A percentile compares a stretch with the other conserved stretches of the same genome.
phyloP scores from a whole-genome alignment of 495 filamentous ascomycete species.

The Pyronema domesticum region DNA sequence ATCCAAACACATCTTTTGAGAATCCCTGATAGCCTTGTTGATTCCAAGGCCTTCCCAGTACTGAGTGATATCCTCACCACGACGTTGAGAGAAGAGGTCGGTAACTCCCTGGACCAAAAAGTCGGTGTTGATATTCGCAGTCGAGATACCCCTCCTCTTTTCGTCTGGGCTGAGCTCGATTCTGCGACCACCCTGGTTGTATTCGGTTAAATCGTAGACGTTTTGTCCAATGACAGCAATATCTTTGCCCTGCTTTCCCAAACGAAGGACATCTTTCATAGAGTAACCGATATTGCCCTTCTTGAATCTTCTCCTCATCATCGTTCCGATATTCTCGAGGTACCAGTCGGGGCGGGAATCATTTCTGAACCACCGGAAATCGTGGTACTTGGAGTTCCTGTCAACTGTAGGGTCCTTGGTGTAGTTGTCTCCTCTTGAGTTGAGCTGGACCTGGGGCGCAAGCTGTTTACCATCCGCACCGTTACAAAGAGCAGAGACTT shows the following conservation, averaged over 20 bases:
- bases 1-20: slow-evolving; percentile 75
- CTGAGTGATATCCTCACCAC: slow-evolving; percentile 68
- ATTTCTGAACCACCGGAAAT: slow-evolving; percentile 72
- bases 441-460: slow-evolving; percentile 54
- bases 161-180: slow-evolving; percentile 37
- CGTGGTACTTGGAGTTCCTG: slow-evolving; percentile 63
- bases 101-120: slow-evolving; percentile 71
- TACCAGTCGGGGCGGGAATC: slow-evolving; percentile 82
- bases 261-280: slow-evolving; percentile 52
- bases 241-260: slow-evolving; percentile 38
- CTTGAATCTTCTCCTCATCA: slow-evolving; percentile 59
- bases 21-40: slow-evolving; percentile 32
- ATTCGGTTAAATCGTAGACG: slow-evolving; percentile 85
- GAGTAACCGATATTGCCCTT: slow-evolving; percentile 83
- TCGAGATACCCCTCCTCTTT: slow-evolving; percentile 25
- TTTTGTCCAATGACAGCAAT: slow-evolving; percentile 65
- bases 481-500: slow-evolving; percentile 81
- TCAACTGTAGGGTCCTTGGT: slow-evolving; percentile 49
- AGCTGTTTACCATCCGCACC: slow-evolving; percentile 44
- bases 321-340: slow-evolving; percentile 53
- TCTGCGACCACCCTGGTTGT: slow-evolving; percentile 57
- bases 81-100: slow-evolving; percentile 52
- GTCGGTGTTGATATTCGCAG: slow-evolving; percentile 38
- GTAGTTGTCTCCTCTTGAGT: slow-evolving; percentile 62
- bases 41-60: slow-evolving; percentile 58